Percentiles rank a stretch among this genome's conserved stretches.
These are phyloP conservation scores for sweet orange (Citrus sinensis) DNA, from an alignment of 345 rosid genomes.

Conservation along the genomic window DNA sequence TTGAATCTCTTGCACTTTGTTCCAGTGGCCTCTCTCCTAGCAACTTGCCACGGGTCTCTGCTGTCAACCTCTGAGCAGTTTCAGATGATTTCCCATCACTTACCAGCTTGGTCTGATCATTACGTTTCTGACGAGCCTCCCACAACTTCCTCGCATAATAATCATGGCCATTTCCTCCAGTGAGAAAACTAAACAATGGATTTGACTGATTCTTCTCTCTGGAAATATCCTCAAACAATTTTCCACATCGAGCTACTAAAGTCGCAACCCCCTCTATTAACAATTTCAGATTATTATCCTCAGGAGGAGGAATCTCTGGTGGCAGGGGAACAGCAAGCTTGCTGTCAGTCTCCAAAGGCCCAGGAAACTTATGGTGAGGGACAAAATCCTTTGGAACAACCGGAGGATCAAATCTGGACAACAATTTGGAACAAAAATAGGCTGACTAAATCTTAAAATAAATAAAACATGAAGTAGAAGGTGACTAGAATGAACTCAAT, in stretches of 20 bases:
- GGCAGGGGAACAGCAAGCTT: constrained; percentile 57
- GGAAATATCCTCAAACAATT: constrained; percentile 91
- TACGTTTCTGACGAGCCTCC: constrained; percentile 78
- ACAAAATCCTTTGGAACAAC: constrained; percentile 73
- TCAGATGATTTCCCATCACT: constrained; percentile 52
- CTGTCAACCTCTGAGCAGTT: constrained; percentile 63
- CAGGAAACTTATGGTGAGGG: constrained; percentile 67
- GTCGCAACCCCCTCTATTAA: constrained; percentile 90
- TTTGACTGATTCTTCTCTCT: constrained; percentile 87
- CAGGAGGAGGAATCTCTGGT: constrained; percentile 71
- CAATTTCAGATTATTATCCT: constrained; percentile 65
- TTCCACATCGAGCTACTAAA: constrained; percentile 93
- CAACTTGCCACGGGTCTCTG: constrained; percentile 79
- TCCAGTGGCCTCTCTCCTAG: constrained; percentile 89
- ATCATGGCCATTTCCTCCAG: constrained; percentile 78
- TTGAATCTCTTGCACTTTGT: constrained; percentile 52
- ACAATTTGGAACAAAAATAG: constrained; percentile 15
- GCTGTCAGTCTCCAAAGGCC: constrained; percentile 47
- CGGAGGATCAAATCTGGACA: constrained; percentile 79
- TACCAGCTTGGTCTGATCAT: constrained; percentile 44
- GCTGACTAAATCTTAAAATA: background rate
- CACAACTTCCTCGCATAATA: constrained; percentile 82
- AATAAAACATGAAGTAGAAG: background rate
- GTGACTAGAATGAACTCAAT: background rate
- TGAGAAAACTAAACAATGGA: constrained; percentile 82